A percentile compares a stretch with the other conserved stretches of the same genome.
Conservation (phyloP, 495 filamentous ascomycete species). For the Annulohypoxylon moriforme region DNA sequence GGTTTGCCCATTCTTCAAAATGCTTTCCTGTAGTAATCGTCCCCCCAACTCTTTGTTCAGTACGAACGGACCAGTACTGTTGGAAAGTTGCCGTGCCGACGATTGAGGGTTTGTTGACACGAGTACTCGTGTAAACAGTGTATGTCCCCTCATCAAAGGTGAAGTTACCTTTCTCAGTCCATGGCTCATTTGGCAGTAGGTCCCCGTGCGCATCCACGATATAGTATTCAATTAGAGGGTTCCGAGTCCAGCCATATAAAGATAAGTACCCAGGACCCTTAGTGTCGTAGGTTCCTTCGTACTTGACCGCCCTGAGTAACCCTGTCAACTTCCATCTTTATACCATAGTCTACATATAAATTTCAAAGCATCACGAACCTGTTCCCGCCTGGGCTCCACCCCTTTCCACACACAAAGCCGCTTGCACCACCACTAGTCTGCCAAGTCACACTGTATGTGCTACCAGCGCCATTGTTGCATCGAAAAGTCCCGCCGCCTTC, state of each 20-base stretch:
- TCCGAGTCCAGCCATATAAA: conserved; percentile 73
- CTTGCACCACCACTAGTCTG: conserved; percentile 55
- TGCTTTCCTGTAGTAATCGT: conserved; percentile 63
- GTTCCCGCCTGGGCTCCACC: conserved; percentile 65
- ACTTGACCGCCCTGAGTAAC: conserved; percentile 61
- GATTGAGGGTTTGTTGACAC: conserved; percentile 69
- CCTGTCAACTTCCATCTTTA: conserved; percentile 21
- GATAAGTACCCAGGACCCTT: conserved; percentile 70
- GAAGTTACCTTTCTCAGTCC: conserved; percentile 66
- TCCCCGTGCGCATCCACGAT: conserved; percentile 70
- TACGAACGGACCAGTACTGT: conserved; percentile 72
- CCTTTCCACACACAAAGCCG: conserved; percentile 72
- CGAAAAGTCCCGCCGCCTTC: conserved; percentile 62
- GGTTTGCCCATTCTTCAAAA: conserved; percentile 67
- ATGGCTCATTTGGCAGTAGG: conserved; percentile 63
- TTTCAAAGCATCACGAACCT: conserved; percentile 48
- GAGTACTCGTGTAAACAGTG: conserved; percentile 65
- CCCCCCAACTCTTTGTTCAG: conserved; percentile 63
- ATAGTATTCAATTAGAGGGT: conserved; percentile 74
- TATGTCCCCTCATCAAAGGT: conserved; percentile 66
- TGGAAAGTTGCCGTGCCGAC: conserved; percentile 69
- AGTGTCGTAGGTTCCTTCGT: conserved; percentile 65
- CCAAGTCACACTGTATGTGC: conserved; percentile 66
- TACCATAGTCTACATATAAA: background rate
- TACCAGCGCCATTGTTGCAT: conserved; percentile 64